Percentiles rank a stretch among this genome's conserved stretches.
These are phyloP conservation scores for Amoebophrya sp. DNA, from an alignment of 169 alveolate genomes.

Conservation along the genomic window DNA sequence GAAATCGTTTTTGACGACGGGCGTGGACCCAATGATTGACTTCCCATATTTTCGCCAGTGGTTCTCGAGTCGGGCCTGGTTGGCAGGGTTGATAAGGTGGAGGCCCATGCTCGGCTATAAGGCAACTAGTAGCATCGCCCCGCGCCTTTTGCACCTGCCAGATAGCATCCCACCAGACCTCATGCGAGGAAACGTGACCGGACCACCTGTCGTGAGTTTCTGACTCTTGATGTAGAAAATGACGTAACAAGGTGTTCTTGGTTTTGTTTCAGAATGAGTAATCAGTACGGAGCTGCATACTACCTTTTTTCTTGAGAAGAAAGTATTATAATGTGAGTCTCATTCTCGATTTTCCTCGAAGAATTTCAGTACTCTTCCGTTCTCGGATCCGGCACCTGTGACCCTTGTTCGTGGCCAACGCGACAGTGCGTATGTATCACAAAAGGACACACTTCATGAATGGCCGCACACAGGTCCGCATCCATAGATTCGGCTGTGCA, in stretches of 20 bases:
- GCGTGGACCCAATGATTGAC: not conserved
- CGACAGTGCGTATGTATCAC: not conserved
- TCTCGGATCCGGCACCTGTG: not conserved
- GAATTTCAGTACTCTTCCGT: not conserved
- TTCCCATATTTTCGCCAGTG: not conserved
- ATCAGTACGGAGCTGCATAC: too few relatives aligned
- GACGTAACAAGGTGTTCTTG: too few relatives aligned
- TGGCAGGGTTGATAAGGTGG: not conserved
- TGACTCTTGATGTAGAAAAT: too few relatives aligned
- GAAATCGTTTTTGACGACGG: not conserved
- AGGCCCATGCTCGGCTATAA: conserved; percentile 28
- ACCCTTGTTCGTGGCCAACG: not conserved
- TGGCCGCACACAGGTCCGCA: not conserved
- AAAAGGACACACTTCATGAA: not conserved
- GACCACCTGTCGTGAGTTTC: too few relatives aligned
- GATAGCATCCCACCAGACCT: not conserved
- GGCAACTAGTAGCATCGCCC: not conserved
- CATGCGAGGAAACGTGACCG: not conserved
- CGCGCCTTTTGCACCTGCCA: not conserved
- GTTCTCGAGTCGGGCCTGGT: not conserved
- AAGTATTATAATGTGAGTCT: too few relatives aligned
- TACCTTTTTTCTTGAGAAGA: too few relatives aligned
- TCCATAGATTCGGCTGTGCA: not conserved
- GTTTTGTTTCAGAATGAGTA: too few relatives aligned
- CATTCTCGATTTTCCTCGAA: too few relatives aligned